Evolutionary conservation across 164 flowering plant species (phyloP).

Genomic region (Liquidambar formosana): DNA sequence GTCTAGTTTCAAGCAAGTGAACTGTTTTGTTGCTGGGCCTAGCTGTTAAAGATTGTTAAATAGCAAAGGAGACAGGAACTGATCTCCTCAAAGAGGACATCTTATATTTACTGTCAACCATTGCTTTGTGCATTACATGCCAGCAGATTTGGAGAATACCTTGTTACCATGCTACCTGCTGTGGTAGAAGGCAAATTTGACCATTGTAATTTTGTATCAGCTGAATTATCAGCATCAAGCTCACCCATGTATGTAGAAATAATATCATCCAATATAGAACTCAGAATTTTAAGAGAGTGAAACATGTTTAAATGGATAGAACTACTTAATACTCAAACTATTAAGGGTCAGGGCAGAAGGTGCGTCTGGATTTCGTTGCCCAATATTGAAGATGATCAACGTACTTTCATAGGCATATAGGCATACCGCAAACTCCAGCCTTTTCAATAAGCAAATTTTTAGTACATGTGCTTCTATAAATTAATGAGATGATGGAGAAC

Average conservation of each 20-base stretch:
- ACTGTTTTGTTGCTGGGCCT: neutral
- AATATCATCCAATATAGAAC: neutral
- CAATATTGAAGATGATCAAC: no score
- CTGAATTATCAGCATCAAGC: neutral
- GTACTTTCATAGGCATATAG: no score
- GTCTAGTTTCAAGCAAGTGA: conserved; percentile 30
- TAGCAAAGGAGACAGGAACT: neutral
- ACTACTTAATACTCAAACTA: no score
- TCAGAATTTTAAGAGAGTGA: neutral
- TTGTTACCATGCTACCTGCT: neutral
- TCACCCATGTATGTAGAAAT: conserved; percentile 1
- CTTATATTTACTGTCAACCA: neutral
- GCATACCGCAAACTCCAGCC: no score
- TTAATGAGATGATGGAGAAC: no score
- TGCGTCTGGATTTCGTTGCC: no score
- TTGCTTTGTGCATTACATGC: neutral
- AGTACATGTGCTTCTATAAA: no score
- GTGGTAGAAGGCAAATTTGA: neutral
- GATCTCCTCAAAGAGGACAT: neutral
- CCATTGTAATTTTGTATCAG: neutral
- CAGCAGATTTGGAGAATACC: no score
- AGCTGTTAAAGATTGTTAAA: neutral
- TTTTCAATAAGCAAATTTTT: no score
- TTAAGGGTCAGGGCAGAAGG: no score
- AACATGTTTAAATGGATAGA: no score